phyloP scores from a whole-genome alignment of 2,329 filamentous ascomycete species.

The Fusarium sp. region DNA sequence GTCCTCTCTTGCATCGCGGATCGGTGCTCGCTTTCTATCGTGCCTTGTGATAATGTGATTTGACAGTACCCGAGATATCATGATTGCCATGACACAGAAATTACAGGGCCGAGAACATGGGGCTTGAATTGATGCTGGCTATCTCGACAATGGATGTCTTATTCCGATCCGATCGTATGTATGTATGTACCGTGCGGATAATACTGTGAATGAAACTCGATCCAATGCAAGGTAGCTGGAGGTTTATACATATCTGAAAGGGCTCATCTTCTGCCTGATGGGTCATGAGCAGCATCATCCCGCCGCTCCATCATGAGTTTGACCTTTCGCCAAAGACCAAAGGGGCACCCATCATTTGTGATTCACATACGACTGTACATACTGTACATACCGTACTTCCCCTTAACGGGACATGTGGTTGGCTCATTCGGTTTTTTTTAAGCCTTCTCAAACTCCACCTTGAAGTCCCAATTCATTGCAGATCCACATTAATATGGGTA shows the following conservation, averaged over 20 bases:
- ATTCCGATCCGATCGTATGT: conserved; percentile 23
- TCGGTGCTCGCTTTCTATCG: neutral
- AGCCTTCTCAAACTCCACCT: conserved; percentile 8
- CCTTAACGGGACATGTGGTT: conserved; percentile 3
- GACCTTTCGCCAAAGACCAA: conserved; percentile 7
- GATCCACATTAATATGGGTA: conserved; percentile 18
- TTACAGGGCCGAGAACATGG: conserved; percentile 2
- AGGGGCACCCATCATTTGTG: neutral
- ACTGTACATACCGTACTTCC: neutral
- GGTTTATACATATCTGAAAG: neutral
- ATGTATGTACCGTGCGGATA: neutral
- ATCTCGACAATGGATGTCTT: conserved; percentile 5
- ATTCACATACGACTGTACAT: neutral
- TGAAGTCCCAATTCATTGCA: neutral
- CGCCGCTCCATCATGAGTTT: conserved; percentile 16
- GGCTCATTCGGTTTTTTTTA: neutral
- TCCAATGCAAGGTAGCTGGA: neutral
- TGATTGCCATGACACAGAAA: conserved; percentile 4
- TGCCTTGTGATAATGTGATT: conserved; percentile 3
- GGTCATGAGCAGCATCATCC: conserved; percentile 23
- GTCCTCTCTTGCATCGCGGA: neutral
- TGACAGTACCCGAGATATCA: conserved; percentile 8
- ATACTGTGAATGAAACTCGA: conserved; percentile 7
- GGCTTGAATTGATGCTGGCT: conserved; percentile 2
- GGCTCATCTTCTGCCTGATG: neutral